Conservation (phyloP, 352 stramenopile genomes). For the Phytopythium cucurbitacearum region DNA sequence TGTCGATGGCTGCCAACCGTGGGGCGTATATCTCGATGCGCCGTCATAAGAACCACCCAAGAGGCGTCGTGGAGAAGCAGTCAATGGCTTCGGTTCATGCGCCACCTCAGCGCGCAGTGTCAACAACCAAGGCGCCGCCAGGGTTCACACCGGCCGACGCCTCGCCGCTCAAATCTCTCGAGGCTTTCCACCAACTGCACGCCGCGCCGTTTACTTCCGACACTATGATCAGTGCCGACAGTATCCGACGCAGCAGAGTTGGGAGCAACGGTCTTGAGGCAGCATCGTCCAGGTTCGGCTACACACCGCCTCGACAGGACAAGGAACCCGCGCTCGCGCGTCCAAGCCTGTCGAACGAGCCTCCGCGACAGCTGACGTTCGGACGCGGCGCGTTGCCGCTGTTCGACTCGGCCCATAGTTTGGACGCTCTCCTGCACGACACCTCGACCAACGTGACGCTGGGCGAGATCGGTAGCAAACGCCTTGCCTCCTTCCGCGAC, state of each 20-base stretch:
- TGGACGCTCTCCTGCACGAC: background rate
- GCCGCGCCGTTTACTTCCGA: background rate
- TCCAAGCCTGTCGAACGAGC: background rate
- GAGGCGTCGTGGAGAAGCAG: background rate
- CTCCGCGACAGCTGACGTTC: background rate
- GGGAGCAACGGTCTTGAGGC: too few relatives aligned
- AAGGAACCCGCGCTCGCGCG: too few relatives aligned
- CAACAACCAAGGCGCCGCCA: slow-evolving; percentile 32
- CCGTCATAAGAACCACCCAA: background rate
- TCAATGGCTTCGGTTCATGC: background rate
- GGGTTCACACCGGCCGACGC: slow-evolving; percentile 61
- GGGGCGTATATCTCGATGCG: background rate
- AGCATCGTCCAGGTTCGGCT: too few relatives aligned
- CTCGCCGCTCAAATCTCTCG: slow-evolving; percentile 37
- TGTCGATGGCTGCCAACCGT: too few relatives aligned
- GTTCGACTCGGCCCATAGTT: background rate
- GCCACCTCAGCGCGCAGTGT: background rate
- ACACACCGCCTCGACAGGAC: too few relatives aligned
- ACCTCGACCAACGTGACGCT: background rate
- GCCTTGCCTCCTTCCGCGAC: slow-evolving; percentile 2
- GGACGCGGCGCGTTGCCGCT: background rate
- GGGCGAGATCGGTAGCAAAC: slow-evolving; percentile 4
- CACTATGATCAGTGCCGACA: too few relatives aligned
- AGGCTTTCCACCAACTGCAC: slow-evolving; percentile 42
- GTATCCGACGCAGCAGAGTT: too few relatives aligned